These are phyloP conservation scores for Sporothrix brunneoviolacea DNA, from an alignment of 2,329 filamentous ascomycete genomes.

Conservation along the genomic window DNA sequence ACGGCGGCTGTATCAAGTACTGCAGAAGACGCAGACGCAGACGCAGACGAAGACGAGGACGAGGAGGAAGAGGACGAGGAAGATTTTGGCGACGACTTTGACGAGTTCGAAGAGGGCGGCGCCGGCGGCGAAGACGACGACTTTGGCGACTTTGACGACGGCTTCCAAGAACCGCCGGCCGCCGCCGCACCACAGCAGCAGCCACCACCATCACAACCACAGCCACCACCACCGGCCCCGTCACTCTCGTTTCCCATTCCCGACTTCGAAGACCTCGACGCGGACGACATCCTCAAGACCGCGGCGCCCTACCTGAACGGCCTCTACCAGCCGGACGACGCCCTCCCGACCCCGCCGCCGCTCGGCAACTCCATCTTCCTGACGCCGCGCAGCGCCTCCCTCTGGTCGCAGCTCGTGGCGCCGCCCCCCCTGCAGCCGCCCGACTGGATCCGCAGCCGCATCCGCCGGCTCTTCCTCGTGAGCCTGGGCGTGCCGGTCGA, in stretches of 20 bases:
- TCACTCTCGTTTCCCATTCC: conserved; percentile 45
- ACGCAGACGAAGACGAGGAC: conserved; percentile 22
- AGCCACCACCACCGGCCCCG: conserved; percentile 23
- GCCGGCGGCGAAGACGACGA: conserved; percentile 45
- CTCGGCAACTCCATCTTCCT: conserved; percentile 63
- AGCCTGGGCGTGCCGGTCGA: conserved; percentile 94
- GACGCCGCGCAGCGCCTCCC: conserved; percentile 76
- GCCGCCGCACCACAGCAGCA: conserved; percentile 21
- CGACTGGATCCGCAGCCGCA: conserved; percentile 95
- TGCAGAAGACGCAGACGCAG: conserved; percentile 20
- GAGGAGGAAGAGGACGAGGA: conserved; percentile 31
- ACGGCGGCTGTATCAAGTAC: conserved; percentile 11
- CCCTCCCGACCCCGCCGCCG: conserved; percentile 44
- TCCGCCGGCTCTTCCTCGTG: conserved; percentile 88
- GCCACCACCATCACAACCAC: conserved; percentile 22
- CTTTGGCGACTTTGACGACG: conserved; percentile 68
- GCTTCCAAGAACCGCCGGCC: conserved; percentile 50
- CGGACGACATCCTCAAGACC: conserved; percentile 53
- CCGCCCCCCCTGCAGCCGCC: conserved; percentile 91
- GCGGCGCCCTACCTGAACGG: conserved; percentile 60
- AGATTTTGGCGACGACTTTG: conserved; percentile 53
- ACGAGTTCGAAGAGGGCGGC: conserved; percentile 56
- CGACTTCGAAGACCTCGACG: conserved; percentile 56
- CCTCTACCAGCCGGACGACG: conserved; percentile 55
- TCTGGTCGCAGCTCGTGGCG: conserved; percentile 95